Base-by-base conservation (phyloP, 345 rosid genomes). In the Melaleuca quinquenervia region DNA sequence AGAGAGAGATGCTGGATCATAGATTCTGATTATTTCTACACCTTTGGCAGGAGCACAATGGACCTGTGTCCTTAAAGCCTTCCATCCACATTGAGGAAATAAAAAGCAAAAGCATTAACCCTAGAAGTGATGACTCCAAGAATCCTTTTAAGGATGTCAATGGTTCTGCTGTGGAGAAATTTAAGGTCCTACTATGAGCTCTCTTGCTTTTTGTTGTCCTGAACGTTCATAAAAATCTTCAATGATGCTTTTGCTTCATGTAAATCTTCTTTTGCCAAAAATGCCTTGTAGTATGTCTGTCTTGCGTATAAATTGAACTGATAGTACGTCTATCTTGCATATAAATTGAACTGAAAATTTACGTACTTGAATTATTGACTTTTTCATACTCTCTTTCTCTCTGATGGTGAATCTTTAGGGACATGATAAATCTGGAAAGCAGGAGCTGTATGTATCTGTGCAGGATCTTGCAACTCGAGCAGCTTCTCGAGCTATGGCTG, bases 381-480 rank as follows among this genome's bases (percentile, higher is more conserved):
- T 70, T 70, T 82, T 36, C 50, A 11, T 54, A 12, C 20, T 70
- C 80, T 50, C 51, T 50, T 12, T 45, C 27, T 36, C 52, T 52
- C 32, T 5, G 44, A 13, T 83, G 83, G 32, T 51, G 44, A 53
- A 45, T 11, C 48, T 53, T 29, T 85, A 95, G 98, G 90, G 88
- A 90, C 89, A 86, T 89, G 85, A 36, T 48, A 88, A 78, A 87
- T 53, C 85, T 52, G 88, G 60, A 88, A 92, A 87, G 90, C 88
- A 85, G 45, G 92, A 92, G 62, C 90, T 94, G 84, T 91, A 92
- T 85, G 84, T 92, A 85, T 94, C 95, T 11, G 94, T 97, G 29
- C 94, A 93, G 87, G 98, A 95, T 87, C 96, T 96, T 88, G 99
- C 99, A 78, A 87, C 94, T 87, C 95, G 89, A 82, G 99, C 98